Evolutionary conservation across 83 land plant species (phyloP), one percentile per base, ranked within the genome.

Genomic region (Isoetes engelmannii): DNA sequence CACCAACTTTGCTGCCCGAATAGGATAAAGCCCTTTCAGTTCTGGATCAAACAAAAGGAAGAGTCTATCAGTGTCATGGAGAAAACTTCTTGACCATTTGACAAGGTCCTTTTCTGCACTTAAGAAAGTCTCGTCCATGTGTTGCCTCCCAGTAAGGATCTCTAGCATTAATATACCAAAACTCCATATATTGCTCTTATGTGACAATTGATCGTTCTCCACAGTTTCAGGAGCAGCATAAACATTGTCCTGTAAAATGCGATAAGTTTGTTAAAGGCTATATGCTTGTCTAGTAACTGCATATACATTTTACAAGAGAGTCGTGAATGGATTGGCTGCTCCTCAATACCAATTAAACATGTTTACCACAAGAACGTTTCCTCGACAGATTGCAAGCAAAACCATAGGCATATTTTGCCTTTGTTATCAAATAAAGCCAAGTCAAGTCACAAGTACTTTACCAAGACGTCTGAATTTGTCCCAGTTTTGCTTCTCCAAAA

Each of bases 131-230:
- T 72, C 51, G 68, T 88, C 98, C 58, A 82, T 75, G 70, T 88
- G 83, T 69, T 69, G 82, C 57, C 86, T 67, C n/a, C 98, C 98
- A 56, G 98, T 93, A 6, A 93, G 81, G 13, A 93, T 77, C 69
- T 93, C 98, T 45, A 93, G 83, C 74, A 93, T 84, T 18, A 93
- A 83, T 18, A 93, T 78, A 12, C 98, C 98, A 77, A 93, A 93
- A 60, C 92, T 85, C 85, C 85, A 93, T 4, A 87, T 92, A 74
- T 93, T 93, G 67, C 96, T 85, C 73, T 88, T 90, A 4, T 88
- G 87, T 4, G 92, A 83, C 3, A 90, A 72, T 47, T 80, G 41
- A 41, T 85, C 88, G 51, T 77, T 77, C 53, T 80, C 82, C 45
- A 70, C 19, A 9, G 92, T 85, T 76, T 90, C 92, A 7, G 77